These are phyloP conservation scores for Hypoxylon cercidicola DNA, from an alignment of 495 filamentous ascomycete genomes.

Conservation along the genomic window DNA sequence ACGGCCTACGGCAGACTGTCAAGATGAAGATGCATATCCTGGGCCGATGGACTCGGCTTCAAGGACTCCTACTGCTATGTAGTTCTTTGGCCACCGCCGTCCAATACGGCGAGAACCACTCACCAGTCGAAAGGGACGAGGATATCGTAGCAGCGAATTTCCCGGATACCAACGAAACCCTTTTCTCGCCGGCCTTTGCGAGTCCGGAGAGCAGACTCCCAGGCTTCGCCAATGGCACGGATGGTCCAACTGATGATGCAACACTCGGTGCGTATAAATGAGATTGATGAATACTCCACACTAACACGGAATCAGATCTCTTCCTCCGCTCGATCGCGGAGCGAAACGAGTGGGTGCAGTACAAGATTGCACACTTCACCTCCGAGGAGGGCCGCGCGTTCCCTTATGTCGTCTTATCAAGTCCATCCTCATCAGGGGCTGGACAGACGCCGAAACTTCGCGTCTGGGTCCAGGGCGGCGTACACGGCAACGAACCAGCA, in stretches of 20 bases:
- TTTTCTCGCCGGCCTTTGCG: constrained; percentile 43
- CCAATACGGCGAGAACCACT: constrained; percentile 43
- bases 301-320: constrained; percentile 14
- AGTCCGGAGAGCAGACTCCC: constrained; percentile 18
- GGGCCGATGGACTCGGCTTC: neutral
- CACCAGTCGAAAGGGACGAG: constrained; percentile 37
- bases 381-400: constrained; percentile 44
- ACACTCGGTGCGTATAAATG: constrained; percentile 33
- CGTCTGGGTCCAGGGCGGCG: constrained; percentile 45
- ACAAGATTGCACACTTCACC: constrained; percentile 39
- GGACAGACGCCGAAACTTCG: constrained; percentile 32
- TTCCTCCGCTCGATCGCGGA: constrained; percentile 37
- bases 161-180: constrained; percentile 37
- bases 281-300: neutral
- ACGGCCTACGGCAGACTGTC: no score
- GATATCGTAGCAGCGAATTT: constrained; percentile 43
- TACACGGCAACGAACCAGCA: constrained; percentile 47
- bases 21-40: neutral
- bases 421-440: neutral
- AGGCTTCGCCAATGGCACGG: constrained; percentile 41
- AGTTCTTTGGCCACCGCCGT: constrained; percentile 19
- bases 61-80: constrained; percentile 8
- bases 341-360: constrained; percentile 37
- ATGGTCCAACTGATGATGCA: constrained; percentile 40
- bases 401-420: constrained; percentile 40